phyloP scores from a whole-genome alignment of 2,329 filamentous ascomycete genomes.

The Leptographium radiaticola region DNA sequence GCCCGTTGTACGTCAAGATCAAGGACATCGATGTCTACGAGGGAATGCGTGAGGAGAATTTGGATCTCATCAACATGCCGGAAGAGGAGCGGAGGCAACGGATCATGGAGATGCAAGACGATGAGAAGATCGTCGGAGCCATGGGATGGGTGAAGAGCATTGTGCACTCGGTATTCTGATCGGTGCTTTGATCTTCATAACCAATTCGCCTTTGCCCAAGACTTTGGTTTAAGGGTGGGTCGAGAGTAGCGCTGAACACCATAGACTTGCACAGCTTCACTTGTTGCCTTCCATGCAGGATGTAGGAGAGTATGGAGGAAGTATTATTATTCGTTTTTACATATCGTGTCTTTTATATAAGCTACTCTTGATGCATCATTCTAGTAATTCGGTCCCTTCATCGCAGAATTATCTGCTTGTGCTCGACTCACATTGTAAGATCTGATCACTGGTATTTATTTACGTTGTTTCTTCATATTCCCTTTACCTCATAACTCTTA shows the following conservation, averaged over 20 bases:
- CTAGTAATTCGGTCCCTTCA: background rate
- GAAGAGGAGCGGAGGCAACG: background rate
- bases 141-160: background rate
- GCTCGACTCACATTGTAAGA: too few relatives aligned
- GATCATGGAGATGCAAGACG: background rate
- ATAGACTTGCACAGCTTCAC: background rate
- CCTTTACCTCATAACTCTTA: background rate
- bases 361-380: background rate
- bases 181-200: background rate
- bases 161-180: background rate
- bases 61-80: background rate
- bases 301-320: background rate
- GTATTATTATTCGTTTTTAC: background rate
- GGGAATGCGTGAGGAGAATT: slow-evolving; percentile 35
- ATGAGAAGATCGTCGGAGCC: background rate
- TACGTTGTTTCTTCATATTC: background rate
- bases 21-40: slow-evolving; percentile 49
- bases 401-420: background rate
- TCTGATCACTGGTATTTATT: background rate
- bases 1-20: slow-evolving; percentile 42
- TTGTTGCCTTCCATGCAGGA: background rate
- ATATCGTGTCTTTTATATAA: background rate
- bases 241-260: background rate
- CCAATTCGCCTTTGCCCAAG: background rate
- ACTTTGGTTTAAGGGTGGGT: background rate